Base-by-base conservation (phyloP, 352 stramenopile genomes). In the Pythium diclinum region DNA sequence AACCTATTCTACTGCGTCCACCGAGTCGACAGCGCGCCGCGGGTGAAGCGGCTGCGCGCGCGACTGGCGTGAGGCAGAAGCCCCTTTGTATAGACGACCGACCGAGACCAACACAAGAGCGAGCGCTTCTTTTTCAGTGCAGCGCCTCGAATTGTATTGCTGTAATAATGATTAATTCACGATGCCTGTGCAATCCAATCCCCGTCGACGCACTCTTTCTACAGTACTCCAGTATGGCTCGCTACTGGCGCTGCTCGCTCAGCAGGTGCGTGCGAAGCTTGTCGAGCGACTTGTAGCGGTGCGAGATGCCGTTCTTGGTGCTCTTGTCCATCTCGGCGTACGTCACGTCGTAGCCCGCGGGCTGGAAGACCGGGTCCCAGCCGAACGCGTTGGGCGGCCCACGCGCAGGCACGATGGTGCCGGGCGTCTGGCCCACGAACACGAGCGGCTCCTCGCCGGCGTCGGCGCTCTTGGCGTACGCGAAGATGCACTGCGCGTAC, bases 401-500 rank as follows among this genome's bases (percentile, higher is more conserved):
- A 38, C 82, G 85, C 9, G 96, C 93, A 17, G 85, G 81, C 33
- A 98, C 93, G 68, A 99, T 99, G 58, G 78, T 94, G 59, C 97
- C 97, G 14, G 85, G 73, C 2, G 92, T 98, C 67, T 85, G 83
- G 6, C 96, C 96, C 56, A 98, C 83, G 70, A 99, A 99, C n/a
- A 98, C 77, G 48, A 96, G 68, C 13, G 96, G 85, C 69, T 98
- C 87, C 14, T 81, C 71, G 74, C 36, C 69, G 65, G 67, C 89
- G 73, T 69, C 59, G 36, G 67, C 61, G 53, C 74, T 75, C 14
- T 65, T 69, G 30, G 79, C 92, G 59, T 97, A 98, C 38, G 96
- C 95, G 72, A 99, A 98, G 63, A 98, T 97, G 73, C 95, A 99
- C 76, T 98, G 88, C 49, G 96, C 97, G 73, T 98, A 98, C 5